Evolutionary conservation across 306 rosid genomes (phyloP).

Genomic region (Quercus cerris): DNA sequence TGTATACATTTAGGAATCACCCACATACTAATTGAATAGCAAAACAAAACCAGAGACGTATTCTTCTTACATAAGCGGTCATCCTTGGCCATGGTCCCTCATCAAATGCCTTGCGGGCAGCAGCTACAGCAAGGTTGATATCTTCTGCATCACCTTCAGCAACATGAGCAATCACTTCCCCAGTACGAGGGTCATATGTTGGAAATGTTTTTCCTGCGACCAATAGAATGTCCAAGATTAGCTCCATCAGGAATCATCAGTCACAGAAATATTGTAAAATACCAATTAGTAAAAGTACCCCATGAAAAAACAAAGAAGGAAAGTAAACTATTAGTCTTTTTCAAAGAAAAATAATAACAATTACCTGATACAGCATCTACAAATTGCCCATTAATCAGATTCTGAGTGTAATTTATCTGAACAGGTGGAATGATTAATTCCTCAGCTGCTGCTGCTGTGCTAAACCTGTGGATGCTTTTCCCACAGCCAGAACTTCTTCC

Average conservation of each 20-base stretch:
- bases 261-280: neutral
- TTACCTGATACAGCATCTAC: conserved; percentile 87
- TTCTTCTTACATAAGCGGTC: conserved; percentile 66
- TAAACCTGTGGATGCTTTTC: conserved; percentile 38
- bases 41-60: neutral
- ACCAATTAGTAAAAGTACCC: neutral
- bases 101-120: conserved; percentile 96
- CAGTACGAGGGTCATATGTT: conserved; percentile 81
- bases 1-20: neutral
- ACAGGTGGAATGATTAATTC: conserved; percentile 68
- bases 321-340: neutral
- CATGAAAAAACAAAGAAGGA: neutral
- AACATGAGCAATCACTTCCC: conserved; percentile 80
- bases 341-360: neutral
- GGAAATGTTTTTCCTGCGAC: conserved; percentile 84
- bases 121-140: conserved; percentile 73
- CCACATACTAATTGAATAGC: conserved; percentile 1
- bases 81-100: conserved; percentile 98
- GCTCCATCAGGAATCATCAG: neutral
- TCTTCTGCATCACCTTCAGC: conserved; percentile 85
- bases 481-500: conserved; percentile 45
- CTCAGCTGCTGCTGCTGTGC: conserved; percentile 62
- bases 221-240: conserved; percentile 13
- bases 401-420: conserved; percentile 56
- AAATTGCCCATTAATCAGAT: conserved; percentile 76